These are phyloP conservation scores for Viridothelium virens DNA, from an alignment of 495 filamentous ascomycete species.

Conservation along the genomic window DNA sequence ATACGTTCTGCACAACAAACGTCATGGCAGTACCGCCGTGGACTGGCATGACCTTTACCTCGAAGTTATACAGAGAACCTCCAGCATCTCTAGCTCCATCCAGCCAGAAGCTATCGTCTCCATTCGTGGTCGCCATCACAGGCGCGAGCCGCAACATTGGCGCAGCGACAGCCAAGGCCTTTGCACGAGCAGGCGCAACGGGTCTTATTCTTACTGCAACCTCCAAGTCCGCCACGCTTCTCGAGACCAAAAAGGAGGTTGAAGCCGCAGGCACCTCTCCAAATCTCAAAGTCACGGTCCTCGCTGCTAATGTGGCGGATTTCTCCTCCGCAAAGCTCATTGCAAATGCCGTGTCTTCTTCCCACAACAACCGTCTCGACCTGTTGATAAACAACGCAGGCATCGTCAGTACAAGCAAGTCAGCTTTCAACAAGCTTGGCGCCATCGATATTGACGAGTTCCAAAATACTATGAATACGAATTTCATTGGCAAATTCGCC, in stretches of 20 bases:
- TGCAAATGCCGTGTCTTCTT: conserved; percentile 12
- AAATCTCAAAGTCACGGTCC: conserved; percentile 11
- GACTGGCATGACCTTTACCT: background rate
- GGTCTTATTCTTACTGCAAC: conserved; percentile 16
- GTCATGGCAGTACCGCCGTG: background rate
- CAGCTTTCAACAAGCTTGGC: conserved; percentile 11
- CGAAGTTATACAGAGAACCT: background rate
- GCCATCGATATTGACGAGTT: conserved; percentile 12
- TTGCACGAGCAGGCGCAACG: conserved; percentile 33
- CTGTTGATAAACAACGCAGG: conserved; percentile 33
- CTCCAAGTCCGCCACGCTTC: conserved; percentile 7
- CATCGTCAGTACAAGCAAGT: conserved; percentile 11
- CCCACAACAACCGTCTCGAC: conserved; percentile 22
- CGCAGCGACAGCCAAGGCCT: conserved; percentile 32
- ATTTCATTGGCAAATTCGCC: conserved; percentile 13
- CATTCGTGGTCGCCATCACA: conserved; percentile 40
- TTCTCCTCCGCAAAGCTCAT: conserved; percentile 9
- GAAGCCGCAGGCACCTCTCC: background rate
- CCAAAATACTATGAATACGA: conserved; percentile 3
- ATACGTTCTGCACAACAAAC: background rate
- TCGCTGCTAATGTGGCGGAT: conserved; percentile 13
- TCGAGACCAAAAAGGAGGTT: conserved; percentile 12
- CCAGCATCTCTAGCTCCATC: conserved; percentile 18
- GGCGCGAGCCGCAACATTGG: conserved; percentile 36
- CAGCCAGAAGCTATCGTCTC: conserved; percentile 17